Percentiles rank a stretch among this genome's conserved stretches.
Conservation (phyloP, 2,329 filamentous ascomycete genomes). For the Emydomyces testavorans region DNA sequence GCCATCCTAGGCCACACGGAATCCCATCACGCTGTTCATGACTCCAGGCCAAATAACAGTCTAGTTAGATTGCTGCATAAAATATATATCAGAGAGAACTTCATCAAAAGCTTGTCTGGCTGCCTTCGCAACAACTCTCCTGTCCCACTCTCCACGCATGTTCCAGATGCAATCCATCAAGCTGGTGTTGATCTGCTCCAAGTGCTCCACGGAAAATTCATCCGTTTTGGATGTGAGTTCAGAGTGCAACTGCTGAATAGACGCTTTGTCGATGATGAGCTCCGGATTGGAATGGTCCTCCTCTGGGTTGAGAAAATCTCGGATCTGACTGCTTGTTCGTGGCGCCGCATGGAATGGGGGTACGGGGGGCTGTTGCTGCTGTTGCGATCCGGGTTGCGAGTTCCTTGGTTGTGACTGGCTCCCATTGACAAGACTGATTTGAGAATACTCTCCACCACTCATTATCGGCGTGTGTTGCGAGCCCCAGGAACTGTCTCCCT, state of each 20-base stretch:
- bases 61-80: conserved; percentile 1
- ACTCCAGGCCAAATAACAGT: neutral
- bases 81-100: conserved; percentile 44
- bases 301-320: conserved; percentile 14
- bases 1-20: neutral
- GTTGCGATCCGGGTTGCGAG: conserved; percentile 25
- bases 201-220: conserved; percentile 78
- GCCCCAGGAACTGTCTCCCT: conserved; percentile 31
- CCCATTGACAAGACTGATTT: conserved; percentile 23
- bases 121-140: conserved; percentile 55
- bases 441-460: conserved; percentile 23
- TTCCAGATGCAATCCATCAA: conserved; percentile 88
- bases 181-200: conserved; percentile 83
- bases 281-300: conserved; percentile 10
- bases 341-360: conserved; percentile 31
- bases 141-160: conserved; percentile 68
- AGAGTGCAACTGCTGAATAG: conserved; percentile 48
- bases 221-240: conserved; percentile 56
- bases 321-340: conserved; percentile 19
- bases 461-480: conserved; percentile 21
- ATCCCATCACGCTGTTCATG: neutral
- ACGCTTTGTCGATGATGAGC: conserved; percentile 35
- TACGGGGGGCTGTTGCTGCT: conserved; percentile 26
- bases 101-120: conserved; percentile 64
- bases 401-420: conserved; percentile 30